Conservation (phyloP, 352 stramenopile species). For the Phytophthora citricola region DNA sequence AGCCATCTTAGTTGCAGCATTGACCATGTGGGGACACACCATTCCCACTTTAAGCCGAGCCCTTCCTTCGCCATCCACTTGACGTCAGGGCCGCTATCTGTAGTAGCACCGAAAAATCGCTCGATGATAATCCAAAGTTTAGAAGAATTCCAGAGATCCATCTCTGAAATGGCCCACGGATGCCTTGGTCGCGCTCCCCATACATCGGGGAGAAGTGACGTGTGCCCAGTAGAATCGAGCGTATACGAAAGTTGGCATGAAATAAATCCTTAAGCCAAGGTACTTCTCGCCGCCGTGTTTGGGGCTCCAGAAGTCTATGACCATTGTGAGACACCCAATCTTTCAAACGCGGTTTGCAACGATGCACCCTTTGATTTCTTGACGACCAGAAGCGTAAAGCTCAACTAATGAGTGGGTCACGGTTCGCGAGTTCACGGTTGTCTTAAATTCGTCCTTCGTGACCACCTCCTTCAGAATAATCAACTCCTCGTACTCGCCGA, state of each 20-base stretch:
- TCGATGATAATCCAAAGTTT: not conserved
- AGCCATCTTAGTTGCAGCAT: slow-evolving; percentile 9
- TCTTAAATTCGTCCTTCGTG: slow-evolving; percentile 7
- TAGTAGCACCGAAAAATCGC: slow-evolving; percentile 10
- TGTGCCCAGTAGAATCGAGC: slow-evolving; percentile 5
- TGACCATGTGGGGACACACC: slow-evolving; percentile 9
- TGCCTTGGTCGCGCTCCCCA: slow-evolving; percentile 4
- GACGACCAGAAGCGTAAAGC: not conserved
- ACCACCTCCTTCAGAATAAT: slow-evolving; percentile 7
- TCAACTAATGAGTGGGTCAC: slow-evolving; percentile 4
- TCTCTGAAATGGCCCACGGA: not conserved
- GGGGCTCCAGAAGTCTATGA: slow-evolving; percentile 2
- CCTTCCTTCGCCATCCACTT: slow-evolving; percentile 7
- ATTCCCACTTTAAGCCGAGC: slow-evolving; percentile 4
- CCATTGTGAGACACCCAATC: not conserved
- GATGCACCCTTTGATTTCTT: not conserved
- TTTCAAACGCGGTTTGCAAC: not conserved
- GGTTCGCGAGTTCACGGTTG: slow-evolving; percentile 1
- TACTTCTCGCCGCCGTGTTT: not conserved
- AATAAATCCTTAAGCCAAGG: slow-evolving; percentile 6
- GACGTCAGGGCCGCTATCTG: slow-evolving; percentile 1
- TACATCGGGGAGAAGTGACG: slow-evolving; percentile 3
- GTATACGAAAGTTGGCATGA: not conserved
- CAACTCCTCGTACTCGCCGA: slow-evolving; percentile 9
- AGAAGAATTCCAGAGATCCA: slow-evolving; percentile 6